Evolutionary conservation across 306 rosid species (phyloP), one percentile per base, ranked within the genome.

Genomic region (Lathyrus sativus): DNA sequence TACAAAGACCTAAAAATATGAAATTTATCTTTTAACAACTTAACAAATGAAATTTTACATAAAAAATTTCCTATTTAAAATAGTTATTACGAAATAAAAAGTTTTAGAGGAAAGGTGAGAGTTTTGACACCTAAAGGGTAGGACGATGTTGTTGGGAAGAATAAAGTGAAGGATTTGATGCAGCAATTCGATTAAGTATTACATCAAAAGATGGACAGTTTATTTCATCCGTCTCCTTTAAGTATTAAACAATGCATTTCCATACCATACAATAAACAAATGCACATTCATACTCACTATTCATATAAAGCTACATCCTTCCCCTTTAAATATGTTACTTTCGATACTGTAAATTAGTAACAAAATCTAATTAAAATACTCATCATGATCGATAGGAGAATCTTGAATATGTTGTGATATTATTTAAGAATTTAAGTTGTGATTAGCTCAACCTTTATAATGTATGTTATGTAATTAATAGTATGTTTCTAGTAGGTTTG

Each of bases 201-300:
- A 60, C 74, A 78, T 72, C 78, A 59, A 60, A 72, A 78, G 82
- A 50, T 74, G 73, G 63, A 6, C 14, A 63, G 73, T 69, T 63
- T 74, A 76, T 68, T 74, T 74, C 73, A 46, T 56, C 68, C 73
- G 37, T 56, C 58, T 17, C 64, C 38, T 62, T 54, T 15, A 50
- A 50, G 8, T 53, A 53, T 19, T 11, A 37, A 71, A 56, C 57
- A 53, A 54, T 43, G 3, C 46, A 63, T 3, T 9, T 24, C 18
- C 17, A 54, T 28, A 3, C 4, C 29, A 43, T 19, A 58, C 54
- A 70, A 57, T 62, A 48, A 70, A 56, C 66, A 74, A 49, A 12
- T 76, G 64, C 54, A 37, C 39, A 50, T 68, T 42, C 18, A 65
- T 55, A 64, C 43, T 35, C 11, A 49, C 70, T 62, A 56, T 78